Conservation (phyloP, 257 asterid genomes). For the Knoxia roxburghii region DNA sequence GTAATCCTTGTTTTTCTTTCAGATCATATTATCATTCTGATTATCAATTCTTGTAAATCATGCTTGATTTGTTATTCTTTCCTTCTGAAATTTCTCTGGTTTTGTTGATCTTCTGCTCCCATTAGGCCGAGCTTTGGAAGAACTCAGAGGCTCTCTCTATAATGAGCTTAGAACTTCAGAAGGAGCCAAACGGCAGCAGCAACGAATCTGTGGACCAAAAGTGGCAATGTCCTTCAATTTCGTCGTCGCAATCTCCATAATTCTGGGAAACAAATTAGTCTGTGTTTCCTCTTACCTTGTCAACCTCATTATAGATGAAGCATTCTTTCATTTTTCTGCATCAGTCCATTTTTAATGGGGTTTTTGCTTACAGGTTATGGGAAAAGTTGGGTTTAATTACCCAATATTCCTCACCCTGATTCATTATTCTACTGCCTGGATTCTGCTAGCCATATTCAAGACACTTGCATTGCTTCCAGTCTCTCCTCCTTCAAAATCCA, state of each 20-base stretch:
- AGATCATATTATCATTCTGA: background rate
- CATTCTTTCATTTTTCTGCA: too few species aligned
- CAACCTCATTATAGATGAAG: background rate
- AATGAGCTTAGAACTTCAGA: constrained; percentile 76
- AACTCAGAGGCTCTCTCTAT: constrained; percentile 58
- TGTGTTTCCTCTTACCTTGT: constrained; percentile 9
- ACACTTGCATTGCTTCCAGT: constrained; percentile 57
- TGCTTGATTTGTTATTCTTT: background rate
- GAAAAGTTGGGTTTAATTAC: constrained; percentile 75
- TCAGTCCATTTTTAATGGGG: background rate
- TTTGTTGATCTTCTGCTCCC: background rate
- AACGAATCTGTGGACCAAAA: constrained; percentile 60
- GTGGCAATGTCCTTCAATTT: constrained; percentile 82
- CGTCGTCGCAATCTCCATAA: constrained; percentile 76
- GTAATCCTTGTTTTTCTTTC: background rate
- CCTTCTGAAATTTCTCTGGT: background rate
- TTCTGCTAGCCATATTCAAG: constrained; percentile 67
- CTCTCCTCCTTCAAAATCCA: constrained; percentile 65
- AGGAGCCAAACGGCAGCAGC: constrained; percentile 83
- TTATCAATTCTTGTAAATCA: background rate
- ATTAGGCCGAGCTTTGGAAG: constrained; percentile 82
- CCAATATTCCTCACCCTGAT: constrained; percentile 81
- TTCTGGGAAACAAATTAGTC: constrained; percentile 78
- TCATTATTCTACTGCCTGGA: constrained; percentile 74
- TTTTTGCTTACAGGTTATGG: constrained; percentile 59